These are phyloP conservation scores for Periconia sp. DNA, from an alignment of 2,329 filamentous ascomycete genomes.

Conservation along the genomic window DNA sequence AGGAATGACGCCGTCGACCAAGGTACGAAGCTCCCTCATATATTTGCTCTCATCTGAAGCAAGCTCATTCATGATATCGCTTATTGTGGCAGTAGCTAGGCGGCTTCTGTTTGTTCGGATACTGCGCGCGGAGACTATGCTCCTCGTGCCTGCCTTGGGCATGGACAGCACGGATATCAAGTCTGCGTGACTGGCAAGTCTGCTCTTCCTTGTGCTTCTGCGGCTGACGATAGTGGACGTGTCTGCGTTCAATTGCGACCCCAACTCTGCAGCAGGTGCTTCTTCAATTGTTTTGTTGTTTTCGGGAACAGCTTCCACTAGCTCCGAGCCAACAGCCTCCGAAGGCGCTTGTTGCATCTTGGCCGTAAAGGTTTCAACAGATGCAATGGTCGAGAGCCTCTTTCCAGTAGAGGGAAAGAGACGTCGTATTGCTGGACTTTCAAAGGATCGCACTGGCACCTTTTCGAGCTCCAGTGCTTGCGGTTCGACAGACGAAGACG, in stretches of 20 bases:
- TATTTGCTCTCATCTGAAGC: conserved; percentile 85
- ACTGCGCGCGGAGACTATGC: conserved; percentile 77
- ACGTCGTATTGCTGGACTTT: conserved; percentile 47
- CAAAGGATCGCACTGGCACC: conserved; percentile 41
- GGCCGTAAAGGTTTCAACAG: conserved; percentile 59
- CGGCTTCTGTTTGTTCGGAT: conserved; percentile 75
- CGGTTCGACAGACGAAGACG: conserved; percentile 45
- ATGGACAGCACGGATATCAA: conserved; percentile 90
- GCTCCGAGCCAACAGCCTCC: conserved; percentile 32
- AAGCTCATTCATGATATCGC: conserved; percentile 81
- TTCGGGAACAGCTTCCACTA: conserved; percentile 23
- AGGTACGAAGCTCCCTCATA: conserved; percentile 84
- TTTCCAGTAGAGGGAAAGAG: conserved; percentile 61
- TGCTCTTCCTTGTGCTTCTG: conserved; percentile 62
- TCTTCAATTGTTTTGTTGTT: conserved; percentile 23
- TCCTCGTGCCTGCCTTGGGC: conserved; percentile 67
- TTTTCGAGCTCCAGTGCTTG: conserved; percentile 38
- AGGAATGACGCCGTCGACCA: conserved; percentile 94
- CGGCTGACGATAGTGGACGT: conserved; percentile 48
- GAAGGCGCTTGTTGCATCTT: conserved; percentile 36
- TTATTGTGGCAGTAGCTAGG: conserved; percentile 70
- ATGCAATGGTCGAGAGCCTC: conserved; percentile 64
- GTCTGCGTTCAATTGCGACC: conserved; percentile 36
- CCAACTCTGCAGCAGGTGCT: conserved; percentile 34
- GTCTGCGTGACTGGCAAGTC: conserved; percentile 90